Percentiles rank a stretch among this genome's conserved stretches.
phyloP scores from a whole-genome alignment of 441 rosid genomes.

The Erysimum pusillum region DNA sequence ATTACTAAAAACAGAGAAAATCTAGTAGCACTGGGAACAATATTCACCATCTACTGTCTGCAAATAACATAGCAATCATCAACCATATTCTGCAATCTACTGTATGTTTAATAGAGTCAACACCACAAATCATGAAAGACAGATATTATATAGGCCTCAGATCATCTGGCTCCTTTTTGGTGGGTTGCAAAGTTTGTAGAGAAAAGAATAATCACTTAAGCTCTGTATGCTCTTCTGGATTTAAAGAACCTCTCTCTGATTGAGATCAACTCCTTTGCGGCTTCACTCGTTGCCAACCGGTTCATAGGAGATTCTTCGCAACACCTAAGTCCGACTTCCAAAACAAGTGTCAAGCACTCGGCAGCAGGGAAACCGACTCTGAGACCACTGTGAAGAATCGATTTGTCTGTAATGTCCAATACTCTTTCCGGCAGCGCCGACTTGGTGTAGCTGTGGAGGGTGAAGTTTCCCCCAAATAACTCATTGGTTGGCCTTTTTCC shows the following conservation, averaged over 20 bases:
- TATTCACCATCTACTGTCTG: too few relatives aligned
- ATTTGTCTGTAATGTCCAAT: slow-evolving; percentile 19
- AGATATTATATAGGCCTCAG: background rate
- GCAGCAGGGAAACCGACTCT: slow-evolving; percentile 10
- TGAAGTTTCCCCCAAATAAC: slow-evolving; percentile 33
- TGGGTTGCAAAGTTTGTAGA: background rate
- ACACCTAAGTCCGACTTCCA: slow-evolving; percentile 39
- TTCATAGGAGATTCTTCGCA: slow-evolving; percentile 24
- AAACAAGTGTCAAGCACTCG: slow-evolving; percentile 28
- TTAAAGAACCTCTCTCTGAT: slow-evolving; percentile 24
- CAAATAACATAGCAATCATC: too few relatives aligned
- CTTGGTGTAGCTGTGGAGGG: slow-evolving; percentile 26
- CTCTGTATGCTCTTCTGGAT: background rate
- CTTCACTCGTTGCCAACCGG: slow-evolving; percentile 24
- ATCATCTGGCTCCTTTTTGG: background rate
- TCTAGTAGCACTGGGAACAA: too few relatives aligned
- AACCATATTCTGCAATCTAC: too few relatives aligned
- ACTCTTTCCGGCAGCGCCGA: slow-evolving; percentile 23
- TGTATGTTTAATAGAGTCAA: background rate
- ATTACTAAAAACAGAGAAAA: background rate
- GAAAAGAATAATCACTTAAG: background rate
- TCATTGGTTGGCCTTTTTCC: slow-evolving; percentile 45
- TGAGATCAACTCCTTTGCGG: slow-evolving; percentile 16
- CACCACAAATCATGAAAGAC: background rate
- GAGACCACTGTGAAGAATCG: background rate